Base-by-base conservation (phyloP, 306 rosid species). In the Dalbergia cultrata region DNA sequence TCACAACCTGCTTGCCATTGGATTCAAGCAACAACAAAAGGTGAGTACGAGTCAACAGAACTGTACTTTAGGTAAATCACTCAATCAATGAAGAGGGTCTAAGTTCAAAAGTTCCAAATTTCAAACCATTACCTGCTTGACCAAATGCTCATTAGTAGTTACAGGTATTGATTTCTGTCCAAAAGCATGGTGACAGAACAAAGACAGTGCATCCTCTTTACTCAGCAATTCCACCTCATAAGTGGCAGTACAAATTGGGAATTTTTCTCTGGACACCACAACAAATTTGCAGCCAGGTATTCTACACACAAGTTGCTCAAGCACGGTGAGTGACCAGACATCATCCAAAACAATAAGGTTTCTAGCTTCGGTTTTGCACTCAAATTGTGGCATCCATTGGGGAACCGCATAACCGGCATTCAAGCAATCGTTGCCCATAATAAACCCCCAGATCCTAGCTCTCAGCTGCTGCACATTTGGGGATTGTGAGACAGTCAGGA, bases 141-240 rank as follows among this genome's bases (percentile, higher is more conserved):
- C 97, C 80, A 95, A 85, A 68, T 82, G 89, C 78, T 62, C 81
- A 70, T 95, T 83, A 71, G 93, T 86, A 50, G 67, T 37, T 0
- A 52, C 44, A 50, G 99, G 98, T 37, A 95, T 84, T 4, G 92
- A 88, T 59, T 86, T 85, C 70, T 93, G 89, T 37, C 99, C 97
- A 31, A 93, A 95, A 79, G 98, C 97, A 67, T 91, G 92, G 87
- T 88, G 93, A 80, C 98, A 95, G 80, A 95, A 95, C 77, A 95
- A 83, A 81, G 96, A 79, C 50, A 89, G 50, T 7, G 99, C 94
- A 78, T 93, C 93, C 12, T 86, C 83, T 81, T 88, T 89, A 16
- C 71, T 75, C 79, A 95, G 67, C 73, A 86, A 74, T 59, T 93
- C 93, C 54, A 95, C 90, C 3, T 90, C 89, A 76, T 90, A 85